These are phyloP conservation scores for Hymenoscyphus scutula DNA, from an alignment of 2,329 filamentous ascomycete genomes.

Conservation along the genomic window DNA sequence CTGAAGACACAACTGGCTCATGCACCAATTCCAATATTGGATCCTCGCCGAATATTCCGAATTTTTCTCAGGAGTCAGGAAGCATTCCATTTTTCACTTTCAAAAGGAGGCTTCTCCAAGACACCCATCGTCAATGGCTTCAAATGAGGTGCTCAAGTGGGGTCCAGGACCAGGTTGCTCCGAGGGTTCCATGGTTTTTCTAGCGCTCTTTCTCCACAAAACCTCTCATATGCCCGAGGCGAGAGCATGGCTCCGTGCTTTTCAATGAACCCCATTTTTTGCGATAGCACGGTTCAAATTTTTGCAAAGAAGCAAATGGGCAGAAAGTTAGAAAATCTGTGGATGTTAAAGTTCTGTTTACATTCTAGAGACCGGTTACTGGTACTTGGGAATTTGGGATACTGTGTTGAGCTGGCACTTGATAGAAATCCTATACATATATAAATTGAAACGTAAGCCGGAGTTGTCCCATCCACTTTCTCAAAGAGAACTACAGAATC, in stretches of 20 bases:
- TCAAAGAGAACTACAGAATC: background rate
- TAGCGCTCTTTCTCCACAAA: background rate
- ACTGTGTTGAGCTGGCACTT: too few relatives aligned
- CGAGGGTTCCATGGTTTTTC: background rate
- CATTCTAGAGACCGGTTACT: background rate
- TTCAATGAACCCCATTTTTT: background rate
- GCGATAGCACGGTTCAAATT: background rate
- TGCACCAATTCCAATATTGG: too few relatives aligned
- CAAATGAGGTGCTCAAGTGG: background rate
- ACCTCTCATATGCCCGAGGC: background rate
- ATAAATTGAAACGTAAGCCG: background rate
- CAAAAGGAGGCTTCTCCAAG: background rate
- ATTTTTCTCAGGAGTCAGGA: too few relatives aligned
- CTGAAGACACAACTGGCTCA: too few relatives aligned
- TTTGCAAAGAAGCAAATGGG: background rate
- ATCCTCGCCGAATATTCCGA: too few relatives aligned
- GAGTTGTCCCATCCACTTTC: background rate
- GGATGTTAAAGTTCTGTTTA: background rate
- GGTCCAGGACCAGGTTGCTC: background rate
- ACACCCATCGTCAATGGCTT: background rate
- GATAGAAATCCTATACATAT: background rate
- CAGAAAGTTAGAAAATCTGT: background rate
- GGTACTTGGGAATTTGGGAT: too few relatives aligned
- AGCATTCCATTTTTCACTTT: too few relatives aligned
- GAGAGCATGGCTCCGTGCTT: background rate